These are phyloP conservation scores for Nakaseomyces sp. DNA, from an alignment of 1,139 yeast species.

Conservation along the genomic window DNA sequence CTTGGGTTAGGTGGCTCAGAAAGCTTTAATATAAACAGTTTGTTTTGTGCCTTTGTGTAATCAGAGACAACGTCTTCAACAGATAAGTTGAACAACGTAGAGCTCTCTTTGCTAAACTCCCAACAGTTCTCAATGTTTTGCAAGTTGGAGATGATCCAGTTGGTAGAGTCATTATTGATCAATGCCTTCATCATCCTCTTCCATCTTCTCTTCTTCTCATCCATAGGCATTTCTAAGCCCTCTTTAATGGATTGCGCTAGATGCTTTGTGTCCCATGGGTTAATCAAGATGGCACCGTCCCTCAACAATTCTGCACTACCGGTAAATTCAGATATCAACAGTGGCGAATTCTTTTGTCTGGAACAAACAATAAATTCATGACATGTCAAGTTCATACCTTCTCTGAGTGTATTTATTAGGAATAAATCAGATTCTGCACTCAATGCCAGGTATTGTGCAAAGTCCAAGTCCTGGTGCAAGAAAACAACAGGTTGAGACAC, in stretches of 20 bases:
- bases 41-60: conserved; percentile 33
- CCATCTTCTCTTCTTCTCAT: conserved; percentile 59
- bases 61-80: conserved; percentile 34
- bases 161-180: conserved; percentile 55
- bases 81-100: conserved; percentile 35
- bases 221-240: conserved; percentile 55
- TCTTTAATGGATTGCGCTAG: conserved; percentile 53
- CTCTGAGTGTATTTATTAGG: conserved; percentile 85
- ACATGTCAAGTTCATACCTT: conserved; percentile 93
- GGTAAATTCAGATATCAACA: conserved; percentile 83
- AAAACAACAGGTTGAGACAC: conserved; percentile 79
- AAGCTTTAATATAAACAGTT: conserved; percentile 47
- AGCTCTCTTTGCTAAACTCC: conserved; percentile 45
- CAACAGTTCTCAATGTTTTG: conserved; percentile 49
- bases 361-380: conserved; percentile 87
- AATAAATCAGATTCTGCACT: conserved; percentile 80
- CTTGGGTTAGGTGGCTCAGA: conserved; percentile 44
- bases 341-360: conserved; percentile 63
- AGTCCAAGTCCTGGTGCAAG: conserved; percentile 79
- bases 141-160: conserved; percentile 63
- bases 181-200: conserved; percentile 49
- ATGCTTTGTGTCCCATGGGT: conserved; percentile 80
- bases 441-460: conserved; percentile 80
- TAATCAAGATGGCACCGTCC: conserved; percentile 66
- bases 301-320: conserved; percentile 81